Evolutionary conservation across 805 yeast species (phyloP).

Genomic region (Sungouiozyma intestinalis): DNA sequence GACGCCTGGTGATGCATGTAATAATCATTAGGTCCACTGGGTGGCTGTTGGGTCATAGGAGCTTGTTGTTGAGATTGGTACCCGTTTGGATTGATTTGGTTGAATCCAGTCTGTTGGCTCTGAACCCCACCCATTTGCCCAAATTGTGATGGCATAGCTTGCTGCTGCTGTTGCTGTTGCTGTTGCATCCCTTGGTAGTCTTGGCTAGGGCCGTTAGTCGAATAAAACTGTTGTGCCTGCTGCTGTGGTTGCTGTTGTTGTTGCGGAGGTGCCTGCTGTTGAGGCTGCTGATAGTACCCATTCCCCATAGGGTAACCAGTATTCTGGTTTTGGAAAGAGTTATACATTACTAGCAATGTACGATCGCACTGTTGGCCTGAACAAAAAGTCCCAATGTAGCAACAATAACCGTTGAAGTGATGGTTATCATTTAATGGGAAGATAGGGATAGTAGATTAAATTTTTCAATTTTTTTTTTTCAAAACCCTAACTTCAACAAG

Average conservation of each 20-base stretch:
- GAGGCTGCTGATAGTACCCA: conserved; percentile 22
- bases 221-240: conserved; percentile 8
- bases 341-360: conserved; percentile 4
- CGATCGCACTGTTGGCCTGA: not conserved
- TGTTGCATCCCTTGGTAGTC: not conserved
- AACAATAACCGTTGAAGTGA: too few species aligned
- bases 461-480: not conserved
- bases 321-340: conserved; percentile 7
- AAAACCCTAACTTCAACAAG: not conserved
- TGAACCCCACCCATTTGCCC: conserved; percentile 4
- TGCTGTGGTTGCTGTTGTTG: conserved; percentile 6
- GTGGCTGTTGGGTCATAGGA: conserved; percentile 12
- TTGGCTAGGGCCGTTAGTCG: conserved; percentile 7
- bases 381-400: not conserved
- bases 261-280: conserved; percentile 12
- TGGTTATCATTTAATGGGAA: not conserved
- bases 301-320: conserved; percentile 4
- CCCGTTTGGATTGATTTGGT: conserved; percentile 9
- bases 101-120: conserved; percentile 24
- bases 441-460: not conserved
- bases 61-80: conserved; percentile 12
- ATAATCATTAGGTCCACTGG: conserved; percentile 2
- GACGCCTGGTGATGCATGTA: conserved; percentile 9
- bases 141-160: conserved; percentile 1
- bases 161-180: conserved; percentile 2